Conservation (phyloP, 306 rosid species). For the Prunus kanzakura region DNA sequence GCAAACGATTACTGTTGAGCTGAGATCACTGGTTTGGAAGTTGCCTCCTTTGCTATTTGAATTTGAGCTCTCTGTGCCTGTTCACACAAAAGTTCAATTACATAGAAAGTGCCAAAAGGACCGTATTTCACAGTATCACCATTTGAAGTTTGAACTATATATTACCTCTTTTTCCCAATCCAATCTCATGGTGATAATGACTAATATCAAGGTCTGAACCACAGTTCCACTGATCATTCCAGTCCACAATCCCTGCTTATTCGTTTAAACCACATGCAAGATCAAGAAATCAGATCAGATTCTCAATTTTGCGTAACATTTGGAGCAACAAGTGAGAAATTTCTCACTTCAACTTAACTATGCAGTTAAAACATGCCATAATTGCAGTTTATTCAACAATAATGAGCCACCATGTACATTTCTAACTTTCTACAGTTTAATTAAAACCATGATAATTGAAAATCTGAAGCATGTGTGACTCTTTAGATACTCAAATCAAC, state of each 20-base stretch:
- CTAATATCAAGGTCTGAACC: slow-evolving; percentile 53
- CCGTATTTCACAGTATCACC: neutral
- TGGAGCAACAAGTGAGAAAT: neutral
- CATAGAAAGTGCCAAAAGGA: neutral
- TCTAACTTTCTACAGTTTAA: neutral
- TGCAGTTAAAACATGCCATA: neutral
- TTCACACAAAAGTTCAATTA: neutral
- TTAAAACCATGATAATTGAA: neutral
- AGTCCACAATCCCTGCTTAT: slow-evolving; percentile 48
- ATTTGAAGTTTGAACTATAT: neutral
- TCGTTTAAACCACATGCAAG: neutral
- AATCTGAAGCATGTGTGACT: neutral
- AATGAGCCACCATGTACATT: neutral
- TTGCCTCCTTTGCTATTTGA: slow-evolving; percentile 25
- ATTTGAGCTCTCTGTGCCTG: slow-evolving; percentile 45
- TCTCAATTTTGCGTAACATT: neutral
- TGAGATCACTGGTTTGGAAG: slow-evolving; percentile 16
- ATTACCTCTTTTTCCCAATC: slow-evolving; percentile 65
- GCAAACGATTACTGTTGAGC: neutral
- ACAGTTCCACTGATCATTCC: slow-evolving; percentile 71
- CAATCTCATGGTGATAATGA: slow-evolving; percentile 39
- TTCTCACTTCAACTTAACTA: neutral
- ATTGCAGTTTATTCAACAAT: neutral
- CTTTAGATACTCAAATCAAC: neutral
- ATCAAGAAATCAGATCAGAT: neutral